Evolutionary conservation across 257 asterid species (phyloP), one percentile per base, ranked within the genome.

Genomic region (Fraxinus anomala): DNA sequence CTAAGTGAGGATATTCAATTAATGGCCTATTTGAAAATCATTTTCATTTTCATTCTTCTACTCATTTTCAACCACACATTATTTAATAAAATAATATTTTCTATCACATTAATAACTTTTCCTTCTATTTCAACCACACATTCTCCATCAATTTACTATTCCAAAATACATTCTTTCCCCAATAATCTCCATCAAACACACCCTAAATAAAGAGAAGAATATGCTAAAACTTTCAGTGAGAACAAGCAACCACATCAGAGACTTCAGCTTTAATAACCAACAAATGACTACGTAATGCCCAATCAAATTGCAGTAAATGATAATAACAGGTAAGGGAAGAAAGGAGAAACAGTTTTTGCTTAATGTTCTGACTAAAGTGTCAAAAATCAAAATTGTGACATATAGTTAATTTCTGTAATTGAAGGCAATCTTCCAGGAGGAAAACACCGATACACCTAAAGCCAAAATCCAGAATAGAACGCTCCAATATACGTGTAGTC

Each of bases 401-500:
- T 51, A 51, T 23, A 51, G 23, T 51, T 17, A 16, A 51, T 7
- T 5, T 51, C 51, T 0, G 63, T 19, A 19, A 0, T 51, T 17
- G 21, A 51, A 51, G 63, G 21, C 63, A 51, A 14, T 51, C 63
- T 51, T 3, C 23, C 23, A 51, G 6, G 9, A 51, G 23, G 2
- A 51, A 51, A 51, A 17, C 23, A 17, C 59, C 21, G 23, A 51
- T 23, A 44, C 51, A 13, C 21, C 24, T 39, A 14, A 51, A 51
- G 63, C 23, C 63, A 51, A 51, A 37, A 68, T 33, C 70, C 31
- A 21, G 56, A 12, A 42, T 19, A 42, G 19, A 70, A 70, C 9
- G 19, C 56, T 70, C 39, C 31, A 70, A 70, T n/a, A 37, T 71
- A 24, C 73, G 4, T 9, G 82, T 61, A 59, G 73, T 73, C 77